These are phyloP conservation scores for Fremontodendron californicum DNA, from an alignment of 345 rosid genomes.

Conservation along the genomic window DNA sequence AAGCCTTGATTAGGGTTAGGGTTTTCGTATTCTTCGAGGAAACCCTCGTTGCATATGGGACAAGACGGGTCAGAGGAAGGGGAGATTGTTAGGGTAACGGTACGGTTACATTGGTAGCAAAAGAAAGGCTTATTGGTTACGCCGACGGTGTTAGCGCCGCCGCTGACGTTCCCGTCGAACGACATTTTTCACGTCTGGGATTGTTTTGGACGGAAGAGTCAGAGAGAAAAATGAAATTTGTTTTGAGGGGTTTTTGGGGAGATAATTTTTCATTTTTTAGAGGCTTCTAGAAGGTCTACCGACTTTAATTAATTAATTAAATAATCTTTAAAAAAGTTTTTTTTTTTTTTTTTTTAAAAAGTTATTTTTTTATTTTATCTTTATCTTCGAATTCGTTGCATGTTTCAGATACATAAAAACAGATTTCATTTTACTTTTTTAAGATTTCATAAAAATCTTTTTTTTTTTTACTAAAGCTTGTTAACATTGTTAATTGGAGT, in stretches of 20 bases:
- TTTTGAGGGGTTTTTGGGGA: neutral
- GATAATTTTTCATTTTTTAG: neutral
- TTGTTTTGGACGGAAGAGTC: neutral
- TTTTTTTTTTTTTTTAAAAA: too few species aligned
- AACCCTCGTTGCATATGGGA: slow-evolving; percentile 51
- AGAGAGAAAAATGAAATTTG: neutral
- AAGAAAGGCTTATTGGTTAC: slow-evolving; percentile 36
- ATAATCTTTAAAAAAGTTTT: too few species aligned
- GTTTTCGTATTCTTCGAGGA: slow-evolving; percentile 54
- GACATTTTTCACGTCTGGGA: slow-evolving; percentile 2
- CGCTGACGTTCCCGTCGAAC: slow-evolving; percentile 8
- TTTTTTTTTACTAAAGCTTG: too few species aligned
- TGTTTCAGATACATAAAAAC: too few species aligned
- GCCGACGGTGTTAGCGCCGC: slow-evolving; percentile 6
- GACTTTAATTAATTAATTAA: slow-evolving; percentile 5
- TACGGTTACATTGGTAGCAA: slow-evolving; percentile 60
- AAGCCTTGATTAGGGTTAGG: slow-evolving; percentile 40
- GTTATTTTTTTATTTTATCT: too few species aligned
- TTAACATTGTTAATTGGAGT: too few species aligned
- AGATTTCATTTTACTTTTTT: too few species aligned
- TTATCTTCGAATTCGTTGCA: too few species aligned
- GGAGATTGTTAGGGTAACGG: slow-evolving; percentile 40
- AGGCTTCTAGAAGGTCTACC: neutral
- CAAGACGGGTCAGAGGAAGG: slow-evolving; percentile 50
- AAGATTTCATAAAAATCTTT: too few species aligned